Evolutionary conservation across 495 filamentous ascomycete species (phyloP).

Genomic region (Penicillium mononematosum): DNA sequence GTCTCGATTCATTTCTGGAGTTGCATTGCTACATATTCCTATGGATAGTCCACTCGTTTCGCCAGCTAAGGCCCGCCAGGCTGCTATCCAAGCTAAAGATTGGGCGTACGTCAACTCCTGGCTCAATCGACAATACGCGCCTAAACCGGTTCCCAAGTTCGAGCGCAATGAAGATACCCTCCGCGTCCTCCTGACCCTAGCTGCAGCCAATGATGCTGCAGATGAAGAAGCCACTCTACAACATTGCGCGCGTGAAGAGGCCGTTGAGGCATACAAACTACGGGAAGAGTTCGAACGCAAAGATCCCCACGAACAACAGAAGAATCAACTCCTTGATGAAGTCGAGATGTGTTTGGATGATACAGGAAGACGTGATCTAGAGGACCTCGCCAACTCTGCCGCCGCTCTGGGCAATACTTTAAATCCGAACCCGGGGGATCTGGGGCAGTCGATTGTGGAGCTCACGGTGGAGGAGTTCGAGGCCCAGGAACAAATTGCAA

Average conservation of each 20-base stretch:
- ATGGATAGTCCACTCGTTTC: conserved; percentile 46
- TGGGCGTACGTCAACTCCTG: conserved; percentile 86
- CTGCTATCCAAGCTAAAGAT: conserved; percentile 65
- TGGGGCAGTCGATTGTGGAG: conserved; percentile 43
- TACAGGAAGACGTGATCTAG: conserved; percentile 32
- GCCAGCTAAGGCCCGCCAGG: conserved; percentile 48
- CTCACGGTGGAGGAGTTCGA: conserved; percentile 45
- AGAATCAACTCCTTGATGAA: conserved; percentile 39
- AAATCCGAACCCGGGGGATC: conserved; percentile 33
- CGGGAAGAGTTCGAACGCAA: conserved; percentile 30
- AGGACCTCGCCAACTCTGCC: conserved; percentile 43
- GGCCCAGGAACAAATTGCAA: conserved; percentile 41
- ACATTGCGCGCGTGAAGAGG: conserved; percentile 42
- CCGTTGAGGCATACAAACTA: conserved; percentile 35
- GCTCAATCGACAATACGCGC: conserved; percentile 66
- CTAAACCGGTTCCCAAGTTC: conserved; percentile 62
- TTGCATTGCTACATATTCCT: conserved; percentile 11
- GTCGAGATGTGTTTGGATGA: conserved; percentile 43
- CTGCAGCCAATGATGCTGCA: conserved; percentile 73
- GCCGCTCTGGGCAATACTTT: conserved; percentile 34
- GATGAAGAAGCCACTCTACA: conserved; percentile 70
- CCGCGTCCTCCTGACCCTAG: conserved; percentile 70
- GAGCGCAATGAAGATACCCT: conserved; percentile 86
- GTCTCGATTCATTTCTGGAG: background rate
- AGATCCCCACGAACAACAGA: conserved; percentile 32